Evolutionary conservation across 169 alveolate species (phyloP).

Genomic region (Babesia bovis): DNA sequence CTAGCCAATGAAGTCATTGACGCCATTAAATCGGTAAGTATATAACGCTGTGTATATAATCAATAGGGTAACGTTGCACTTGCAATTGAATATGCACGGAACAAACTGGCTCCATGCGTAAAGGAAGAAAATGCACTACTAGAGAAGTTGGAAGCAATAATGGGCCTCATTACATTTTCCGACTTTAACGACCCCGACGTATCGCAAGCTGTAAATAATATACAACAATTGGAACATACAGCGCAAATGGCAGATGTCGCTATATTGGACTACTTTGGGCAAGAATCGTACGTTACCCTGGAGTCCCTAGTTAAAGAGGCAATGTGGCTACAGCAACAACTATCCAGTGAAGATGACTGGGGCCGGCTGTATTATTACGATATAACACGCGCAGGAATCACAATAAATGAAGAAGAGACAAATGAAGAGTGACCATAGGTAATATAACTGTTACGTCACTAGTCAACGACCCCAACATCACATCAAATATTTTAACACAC

Average conservation of each 20-base stretch:
- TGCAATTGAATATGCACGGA: conserved; percentile 51
- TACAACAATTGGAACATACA: conserved; percentile 64
- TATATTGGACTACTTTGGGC: conserved; percentile 63
- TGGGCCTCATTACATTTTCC: conserved; percentile 46
- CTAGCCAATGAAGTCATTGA: conserved; percentile 39
- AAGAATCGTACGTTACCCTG: conserved; percentile 47
- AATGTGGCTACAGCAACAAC: conserved; percentile 40
- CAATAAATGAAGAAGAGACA: neutral
- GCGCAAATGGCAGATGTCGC: conserved; percentile 69
- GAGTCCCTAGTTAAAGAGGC: conserved; percentile 49
- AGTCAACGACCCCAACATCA: neutral
- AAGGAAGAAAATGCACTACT: conserved; percentile 19
- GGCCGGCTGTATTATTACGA: conserved; percentile 7
- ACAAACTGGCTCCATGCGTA: conserved; percentile 33
- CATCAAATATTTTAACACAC: neutral
- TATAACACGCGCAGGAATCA: conserved; percentile 35
- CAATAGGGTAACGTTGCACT: conserved; percentile 29
- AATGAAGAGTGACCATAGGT: neutral
- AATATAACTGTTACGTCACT: neutral
- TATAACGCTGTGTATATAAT: neutral
- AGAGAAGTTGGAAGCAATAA: conserved; percentile 52
- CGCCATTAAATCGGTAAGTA: conserved; percentile 20
- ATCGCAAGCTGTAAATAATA: conserved; percentile 46
- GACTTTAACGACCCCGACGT: conserved; percentile 66
- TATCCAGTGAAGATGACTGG: conserved; percentile 1